These are phyloP conservation scores for Hypoxylon sp. DNA, from an alignment of 2,329 filamentous ascomycete species.

Conservation along the genomic window DNA sequence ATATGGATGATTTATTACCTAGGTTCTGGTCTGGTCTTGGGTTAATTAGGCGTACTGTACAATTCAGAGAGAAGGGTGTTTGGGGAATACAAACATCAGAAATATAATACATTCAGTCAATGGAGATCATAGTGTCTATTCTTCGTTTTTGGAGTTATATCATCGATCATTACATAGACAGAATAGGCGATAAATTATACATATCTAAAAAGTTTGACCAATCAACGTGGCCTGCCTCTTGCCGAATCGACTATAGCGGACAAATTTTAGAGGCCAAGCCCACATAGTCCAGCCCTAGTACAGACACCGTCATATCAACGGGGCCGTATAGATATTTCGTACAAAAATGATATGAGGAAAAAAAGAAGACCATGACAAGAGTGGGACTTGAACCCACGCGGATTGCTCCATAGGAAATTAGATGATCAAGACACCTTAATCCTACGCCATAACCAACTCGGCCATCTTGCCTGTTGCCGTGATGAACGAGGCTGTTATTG, in stretches of 20 bases:
- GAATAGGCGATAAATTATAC: neutral
- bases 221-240: neutral
- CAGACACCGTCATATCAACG: neutral
- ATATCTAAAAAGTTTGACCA: neutral
- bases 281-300: neutral
- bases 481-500: neutral
- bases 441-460: slow-evolving; percentile 56
- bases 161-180: too few species aligned
- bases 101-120: too few species aligned
- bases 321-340: neutral
- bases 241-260: neutral
- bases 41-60: too few species aligned
- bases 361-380: slow-evolving; percentile 42
- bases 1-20: too few species aligned
- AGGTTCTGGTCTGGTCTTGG: too few species aligned
- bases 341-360: neutral
- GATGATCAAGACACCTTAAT: slow-evolving; percentile 49
- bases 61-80: too few species aligned
- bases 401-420: slow-evolving; percentile 46
- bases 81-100: too few species aligned
- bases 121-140: too few species aligned
- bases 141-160: too few species aligned
- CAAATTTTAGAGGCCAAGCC: neutral
- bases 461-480: slow-evolving; percentile 50
- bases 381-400: slow-evolving; percentile 55